Conservation (phyloP, 306 rosid species). For the Cyamopsis tetragonoloba region DNA sequence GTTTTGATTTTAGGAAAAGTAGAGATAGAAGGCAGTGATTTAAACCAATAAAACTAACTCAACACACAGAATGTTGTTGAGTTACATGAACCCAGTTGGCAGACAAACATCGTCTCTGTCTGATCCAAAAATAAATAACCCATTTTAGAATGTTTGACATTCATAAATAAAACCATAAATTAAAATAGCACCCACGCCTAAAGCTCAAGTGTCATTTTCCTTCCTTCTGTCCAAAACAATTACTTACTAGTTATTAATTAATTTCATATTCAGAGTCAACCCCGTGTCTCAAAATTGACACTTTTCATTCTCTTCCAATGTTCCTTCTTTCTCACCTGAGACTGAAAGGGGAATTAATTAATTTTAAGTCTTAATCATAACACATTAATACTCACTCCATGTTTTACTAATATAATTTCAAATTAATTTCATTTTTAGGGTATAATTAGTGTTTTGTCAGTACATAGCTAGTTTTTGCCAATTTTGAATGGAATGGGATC, state of each 20-base stretch:
- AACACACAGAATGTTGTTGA: background rate
- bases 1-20: too few relatives aligned
- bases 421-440: slow-evolving; percentile 5
- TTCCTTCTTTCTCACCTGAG: slow-evolving; percentile 22
- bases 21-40: too few relatives aligned
- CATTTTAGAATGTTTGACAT: slow-evolving; percentile 13
- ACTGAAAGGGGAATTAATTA: background rate
- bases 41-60: background rate
- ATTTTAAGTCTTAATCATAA: background rate
- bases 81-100: slow-evolving; percentile 15
- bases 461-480: slow-evolving; percentile 29
- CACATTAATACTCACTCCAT: too few relatives aligned
- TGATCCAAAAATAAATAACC: background rate
- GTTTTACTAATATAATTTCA: too few relatives aligned
- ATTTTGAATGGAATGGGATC: slow-evolving; percentile 25
- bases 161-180: slow-evolving; percentile 3
- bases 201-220: slow-evolving; percentile 23
- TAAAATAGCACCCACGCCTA: too few relatives aligned
- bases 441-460: slow-evolving; percentile 28
- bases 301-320: background rate
- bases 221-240: slow-evolving; percentile 20
- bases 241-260: background rate
- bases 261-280: slow-evolving; percentile 15
- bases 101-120: slow-evolving; percentile 8
- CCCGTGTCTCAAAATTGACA: slow-evolving; percentile 11